phyloP scores from a whole-genome alignment of 2,329 filamentous ascomycete species.

The Talaromyces sp. region DNA sequence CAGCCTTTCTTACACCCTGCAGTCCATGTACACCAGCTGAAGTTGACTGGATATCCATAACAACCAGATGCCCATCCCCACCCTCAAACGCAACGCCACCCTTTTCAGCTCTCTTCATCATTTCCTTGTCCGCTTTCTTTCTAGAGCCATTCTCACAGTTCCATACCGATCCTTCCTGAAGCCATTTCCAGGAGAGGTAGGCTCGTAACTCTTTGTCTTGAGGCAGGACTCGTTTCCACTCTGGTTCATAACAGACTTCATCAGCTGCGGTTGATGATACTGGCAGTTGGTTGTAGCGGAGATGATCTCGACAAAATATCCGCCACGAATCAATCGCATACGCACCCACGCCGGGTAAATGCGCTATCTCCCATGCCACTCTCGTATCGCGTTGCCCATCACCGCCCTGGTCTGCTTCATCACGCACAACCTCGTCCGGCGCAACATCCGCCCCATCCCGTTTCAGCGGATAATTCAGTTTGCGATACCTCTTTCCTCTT shows the following conservation, averaged over 20 bases:
- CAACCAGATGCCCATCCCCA: slow-evolving; percentile 36
- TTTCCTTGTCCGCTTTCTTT: slow-evolving; percentile 38
- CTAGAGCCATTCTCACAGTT: slow-evolving; percentile 64
- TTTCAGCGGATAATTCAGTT: slow-evolving; percentile 53
- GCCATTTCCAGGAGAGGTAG: slow-evolving; percentile 87
- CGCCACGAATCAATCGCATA: slow-evolving; percentile 90
- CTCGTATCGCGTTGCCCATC: slow-evolving; percentile 34
- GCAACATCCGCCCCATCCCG: slow-evolving; percentile 50
- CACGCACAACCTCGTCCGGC: slow-evolving; percentile 47
- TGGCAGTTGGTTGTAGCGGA: slow-evolving; percentile 46
- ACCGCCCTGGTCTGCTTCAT: slow-evolving; percentile 40
- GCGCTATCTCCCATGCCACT: slow-evolving; percentile 76
- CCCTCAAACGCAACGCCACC: slow-evolving; percentile 45
- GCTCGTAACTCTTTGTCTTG: slow-evolving; percentile 85
- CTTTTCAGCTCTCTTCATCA: slow-evolving; percentile 36
- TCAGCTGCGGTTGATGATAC: slow-evolving; percentile 49
- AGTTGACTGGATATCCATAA: slow-evolving; percentile 24
- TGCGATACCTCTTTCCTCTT: slow-evolving; percentile 56
- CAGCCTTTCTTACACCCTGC: slow-evolving; percentile 3
- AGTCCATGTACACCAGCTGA: neutral
- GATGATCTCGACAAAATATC: slow-evolving; percentile 81
- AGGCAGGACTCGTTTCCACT: slow-evolving; percentile 85
- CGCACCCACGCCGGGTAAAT: slow-evolving; percentile 70
- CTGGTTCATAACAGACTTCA: slow-evolving; percentile 63
- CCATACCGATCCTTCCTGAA: slow-evolving; percentile 81